Conservation (phyloP, 768 basidiomycete species). For the Neoboletus subvelutipes region DNA sequence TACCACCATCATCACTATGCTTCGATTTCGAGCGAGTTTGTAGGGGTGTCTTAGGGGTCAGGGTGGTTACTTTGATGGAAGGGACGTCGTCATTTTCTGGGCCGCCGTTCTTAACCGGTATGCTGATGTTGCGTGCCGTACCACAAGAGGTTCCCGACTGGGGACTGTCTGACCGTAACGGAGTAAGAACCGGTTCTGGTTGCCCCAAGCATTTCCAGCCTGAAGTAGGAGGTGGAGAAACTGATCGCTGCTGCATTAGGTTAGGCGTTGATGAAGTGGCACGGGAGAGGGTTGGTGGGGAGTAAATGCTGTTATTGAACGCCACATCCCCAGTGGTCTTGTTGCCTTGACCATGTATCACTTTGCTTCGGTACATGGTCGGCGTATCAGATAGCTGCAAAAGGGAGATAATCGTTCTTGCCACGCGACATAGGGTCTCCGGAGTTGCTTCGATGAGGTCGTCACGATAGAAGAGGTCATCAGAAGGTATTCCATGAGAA, state of each 20-base stretch:
- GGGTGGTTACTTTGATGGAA: conserved; percentile 31
- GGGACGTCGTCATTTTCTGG: conserved; percentile 40
- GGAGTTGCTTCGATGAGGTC: conserved; percentile 62
- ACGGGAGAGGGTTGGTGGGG: conserved; percentile 33
- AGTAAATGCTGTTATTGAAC: conserved; percentile 40
- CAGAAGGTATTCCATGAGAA: conserved; percentile 58
- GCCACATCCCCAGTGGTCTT: conserved; percentile 22
- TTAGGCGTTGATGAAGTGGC: conserved; percentile 66
- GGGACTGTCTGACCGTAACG: conserved; percentile 57
- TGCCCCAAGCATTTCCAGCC: conserved; percentile 51
- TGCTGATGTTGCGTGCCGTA: conserved; percentile 31
- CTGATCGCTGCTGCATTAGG: conserved; percentile 40
- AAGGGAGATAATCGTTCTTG: conserved; percentile 68
- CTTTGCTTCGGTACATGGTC: conserved; percentile 44
- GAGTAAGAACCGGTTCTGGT: conserved; percentile 46
- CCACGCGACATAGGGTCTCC: conserved; percentile 69
- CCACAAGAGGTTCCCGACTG: conserved; percentile 41
- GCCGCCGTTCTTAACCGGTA: conserved; percentile 14
- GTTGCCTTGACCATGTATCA: conserved; percentile 42
- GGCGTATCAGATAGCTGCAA: conserved; percentile 61
- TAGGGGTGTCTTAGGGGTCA: conserved; percentile 53
- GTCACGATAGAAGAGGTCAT: conserved; percentile 66
- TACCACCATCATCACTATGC: conserved; percentile 10
- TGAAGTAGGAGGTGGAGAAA: conserved; percentile 36
- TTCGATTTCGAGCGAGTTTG: conserved; percentile 37